Evolutionary conservation across 331 rosid genomes (phyloP).

Genomic region (Pyracantha coccinea): DNA sequence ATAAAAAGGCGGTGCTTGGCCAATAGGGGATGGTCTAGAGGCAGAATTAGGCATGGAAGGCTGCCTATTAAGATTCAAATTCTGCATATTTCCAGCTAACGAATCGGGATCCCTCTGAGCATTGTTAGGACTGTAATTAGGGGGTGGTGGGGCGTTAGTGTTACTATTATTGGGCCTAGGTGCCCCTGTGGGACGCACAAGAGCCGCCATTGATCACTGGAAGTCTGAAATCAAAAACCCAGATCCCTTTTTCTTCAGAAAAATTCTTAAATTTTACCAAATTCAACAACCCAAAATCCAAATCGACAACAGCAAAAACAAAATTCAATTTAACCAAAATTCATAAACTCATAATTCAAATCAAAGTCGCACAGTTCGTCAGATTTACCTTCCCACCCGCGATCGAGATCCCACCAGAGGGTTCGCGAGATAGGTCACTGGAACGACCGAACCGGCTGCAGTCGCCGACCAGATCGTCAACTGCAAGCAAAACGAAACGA

Average conservation of each 20-base stretch:
- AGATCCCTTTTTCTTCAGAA: conserved; percentile 13
- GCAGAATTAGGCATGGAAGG: conserved; percentile 53
- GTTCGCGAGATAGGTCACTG: not conserved
- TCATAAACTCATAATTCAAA: not conserved
- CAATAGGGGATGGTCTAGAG: conserved; percentile 65
- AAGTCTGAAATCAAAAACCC: conserved; percentile 24
- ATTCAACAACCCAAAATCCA: conserved; percentile 23
- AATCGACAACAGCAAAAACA: conserved; percentile 3
- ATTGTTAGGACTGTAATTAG: conserved; percentile 41
- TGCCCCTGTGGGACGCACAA: conserved; percentile 95
- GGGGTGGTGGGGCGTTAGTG: conserved; percentile 41
- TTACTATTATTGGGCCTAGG: conserved; percentile 62
- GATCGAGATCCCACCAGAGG: not conserved
- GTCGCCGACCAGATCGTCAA: not conserved
- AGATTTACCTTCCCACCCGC: not conserved
- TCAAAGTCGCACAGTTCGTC: not conserved
- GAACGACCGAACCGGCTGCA: not conserved
- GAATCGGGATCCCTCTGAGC: conserved; percentile 42
- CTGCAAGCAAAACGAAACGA: not conserved
- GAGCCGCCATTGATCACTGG: conserved; percentile 59
- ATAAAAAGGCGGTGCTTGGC: conserved; percentile 51
- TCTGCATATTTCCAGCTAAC: conserved; percentile 46
- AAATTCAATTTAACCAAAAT: not conserved
- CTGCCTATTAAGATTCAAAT: conserved; percentile 72
- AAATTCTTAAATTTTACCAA: not conserved